Evolutionary conservation across 345 rosid species (phyloP).

Genomic region (Carallia pectinifolia): DNA sequence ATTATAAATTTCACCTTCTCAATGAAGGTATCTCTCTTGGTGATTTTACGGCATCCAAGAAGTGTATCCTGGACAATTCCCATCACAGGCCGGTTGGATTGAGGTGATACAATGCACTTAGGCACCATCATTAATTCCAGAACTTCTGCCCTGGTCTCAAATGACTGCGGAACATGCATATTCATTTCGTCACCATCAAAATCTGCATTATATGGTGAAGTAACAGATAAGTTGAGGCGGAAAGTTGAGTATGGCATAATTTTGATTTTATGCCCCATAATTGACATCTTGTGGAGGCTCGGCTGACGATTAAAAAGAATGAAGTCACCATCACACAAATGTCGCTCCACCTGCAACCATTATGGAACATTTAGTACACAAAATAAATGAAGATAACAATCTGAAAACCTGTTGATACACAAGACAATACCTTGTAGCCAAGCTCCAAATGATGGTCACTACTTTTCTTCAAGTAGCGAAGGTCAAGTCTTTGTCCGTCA

Average conservation of each 20-base stretch:
- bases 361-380: neutral
- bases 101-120: constrained; percentile 96
- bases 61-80: constrained; percentile 99
- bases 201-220: constrained; percentile 98
- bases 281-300: constrained; percentile 98
- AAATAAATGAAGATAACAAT: neutral
- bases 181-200: constrained; percentile 99
- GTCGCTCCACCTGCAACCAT: constrained; percentile 86
- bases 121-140: constrained; percentile 99
- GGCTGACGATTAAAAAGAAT: constrained; percentile 97
- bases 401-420: neutral
- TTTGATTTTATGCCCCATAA: constrained; percentile 95
- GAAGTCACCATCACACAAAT: constrained; percentile 86
- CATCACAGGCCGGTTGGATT: constrained; percentile 96
- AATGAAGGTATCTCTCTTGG: constrained; percentile 96
- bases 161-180: constrained; percentile 97
- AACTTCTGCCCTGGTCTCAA: constrained; percentile 96
- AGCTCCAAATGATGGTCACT: constrained; percentile 98
- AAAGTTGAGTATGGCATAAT: constrained; percentile 98
- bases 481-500: constrained; percentile 98
- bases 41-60: constrained; percentile 92
- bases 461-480: constrained; percentile 95
- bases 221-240: constrained; percentile 86
- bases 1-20: constrained; percentile 64
- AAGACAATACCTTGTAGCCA: constrained; percentile 71